Conservation (phyloP, 768 basidiomycete genomes). For the Mycena epipterygia region DNA sequence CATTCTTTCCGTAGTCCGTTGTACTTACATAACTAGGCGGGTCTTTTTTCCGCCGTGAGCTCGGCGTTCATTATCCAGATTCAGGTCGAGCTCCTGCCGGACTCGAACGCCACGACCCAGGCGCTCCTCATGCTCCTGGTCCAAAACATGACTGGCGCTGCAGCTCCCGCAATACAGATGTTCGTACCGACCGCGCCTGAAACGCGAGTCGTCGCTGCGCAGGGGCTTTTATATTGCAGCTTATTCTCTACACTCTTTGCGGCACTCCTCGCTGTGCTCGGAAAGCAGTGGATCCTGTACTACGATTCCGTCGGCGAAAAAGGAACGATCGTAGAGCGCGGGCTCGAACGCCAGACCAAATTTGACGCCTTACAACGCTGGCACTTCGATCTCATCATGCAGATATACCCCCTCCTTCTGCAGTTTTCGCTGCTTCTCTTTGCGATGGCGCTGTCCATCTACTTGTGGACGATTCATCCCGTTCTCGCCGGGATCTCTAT, state of each 20-base stretch:
- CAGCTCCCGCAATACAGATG: not conserved
- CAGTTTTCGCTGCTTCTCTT: slow-evolving; percentile 2
- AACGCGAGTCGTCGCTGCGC: not conserved
- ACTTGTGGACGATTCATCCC: not conserved
- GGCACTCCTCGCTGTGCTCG: no score
- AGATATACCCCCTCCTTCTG: slow-evolving; percentile 6
- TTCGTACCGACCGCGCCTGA: not conserved
- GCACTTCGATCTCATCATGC: slow-evolving; percentile 1
- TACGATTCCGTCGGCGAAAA: not conserved
- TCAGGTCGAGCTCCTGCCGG: not conserved
- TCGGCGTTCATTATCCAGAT: slow-evolving; percentile 21
- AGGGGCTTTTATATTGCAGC: slow-evolving; percentile 9
- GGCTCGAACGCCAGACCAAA: slow-evolving; percentile 7
- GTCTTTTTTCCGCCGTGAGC: slow-evolving; percentile 15
- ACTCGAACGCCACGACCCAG: not conserved
- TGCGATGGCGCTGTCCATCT: not conserved
- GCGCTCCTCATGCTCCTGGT: not conserved
- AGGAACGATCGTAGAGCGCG: slow-evolving; percentile 10
- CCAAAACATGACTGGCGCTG: not conserved
- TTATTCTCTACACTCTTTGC: no score
- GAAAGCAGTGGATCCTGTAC: no score
- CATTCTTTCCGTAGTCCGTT: no score
- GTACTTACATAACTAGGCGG: not conserved
- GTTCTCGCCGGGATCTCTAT: not conserved
- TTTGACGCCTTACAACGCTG: not conserved